Evolutionary conservation across 495 filamentous ascomycete species (phyloP).

Genomic region (Aspergillus leporis): DNA sequence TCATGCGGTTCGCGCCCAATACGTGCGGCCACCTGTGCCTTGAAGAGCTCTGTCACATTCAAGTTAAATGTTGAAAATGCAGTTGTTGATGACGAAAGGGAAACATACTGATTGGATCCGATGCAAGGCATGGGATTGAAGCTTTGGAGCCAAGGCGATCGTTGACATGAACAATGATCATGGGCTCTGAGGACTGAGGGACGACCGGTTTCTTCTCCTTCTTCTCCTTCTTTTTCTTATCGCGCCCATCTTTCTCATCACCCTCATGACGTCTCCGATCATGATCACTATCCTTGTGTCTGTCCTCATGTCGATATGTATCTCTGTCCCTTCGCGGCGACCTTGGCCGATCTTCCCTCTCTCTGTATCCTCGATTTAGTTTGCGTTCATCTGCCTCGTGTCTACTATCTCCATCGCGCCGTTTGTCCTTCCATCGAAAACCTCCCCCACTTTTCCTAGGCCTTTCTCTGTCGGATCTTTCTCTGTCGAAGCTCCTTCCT

Average conservation of each 20-base stretch:
- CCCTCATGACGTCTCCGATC: constrained; percentile 22
- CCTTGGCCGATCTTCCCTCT: constrained; percentile 33
- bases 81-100: not conserved
- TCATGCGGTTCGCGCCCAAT: constrained; percentile 88
- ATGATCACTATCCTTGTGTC: constrained; percentile 26
- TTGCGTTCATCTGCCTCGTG: constrained; percentile 39
- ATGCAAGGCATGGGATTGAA: constrained; percentile 80
- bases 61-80: constrained; percentile 14
- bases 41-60: constrained; percentile 65
- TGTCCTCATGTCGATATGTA: constrained; percentile 23
- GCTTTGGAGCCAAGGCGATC: constrained; percentile 90
- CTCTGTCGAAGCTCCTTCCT: constrained; percentile 20
- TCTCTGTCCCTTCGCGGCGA: constrained; percentile 37
- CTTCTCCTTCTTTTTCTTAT: constrained; percentile 32
- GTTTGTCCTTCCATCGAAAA: constrained; percentile 69
- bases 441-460: constrained; percentile 48
- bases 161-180: constrained; percentile 92
- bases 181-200: constrained; percentile 58
- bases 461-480: constrained; percentile 25
- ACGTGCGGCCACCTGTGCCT: constrained; percentile 81
- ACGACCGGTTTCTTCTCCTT: constrained; percentile 37
- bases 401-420: constrained; percentile 47
- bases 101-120: constrained; percentile 67
- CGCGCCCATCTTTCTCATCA: constrained; percentile 30
- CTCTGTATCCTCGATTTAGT: constrained; percentile 58